A percentile compares a stretch with the other conserved stretches of the same genome.
Evolutionary conservation across 1,139 yeast genomes (phyloP).

Genomic region (Nadsonia commutata): DNA sequence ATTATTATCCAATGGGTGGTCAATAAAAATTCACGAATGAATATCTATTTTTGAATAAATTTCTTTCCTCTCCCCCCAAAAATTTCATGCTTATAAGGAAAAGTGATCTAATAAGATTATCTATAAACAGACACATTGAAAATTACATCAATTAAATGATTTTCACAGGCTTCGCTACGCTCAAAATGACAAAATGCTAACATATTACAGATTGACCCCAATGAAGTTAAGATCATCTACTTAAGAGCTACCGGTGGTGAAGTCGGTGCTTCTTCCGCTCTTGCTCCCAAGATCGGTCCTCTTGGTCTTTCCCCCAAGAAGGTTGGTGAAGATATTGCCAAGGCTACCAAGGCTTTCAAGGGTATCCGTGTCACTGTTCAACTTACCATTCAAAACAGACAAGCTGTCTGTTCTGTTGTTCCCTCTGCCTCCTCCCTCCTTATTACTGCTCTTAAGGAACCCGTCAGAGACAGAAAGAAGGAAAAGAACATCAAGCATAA

Average conservation of each 20-base stretch:
- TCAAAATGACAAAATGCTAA: background rate
- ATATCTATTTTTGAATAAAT: no score
- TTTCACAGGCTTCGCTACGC: background rate
- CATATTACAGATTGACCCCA: slow-evolving; percentile 67
- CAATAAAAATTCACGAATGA: no score
- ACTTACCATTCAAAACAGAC: slow-evolving; percentile 99
- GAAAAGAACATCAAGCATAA: slow-evolving; percentile 99
- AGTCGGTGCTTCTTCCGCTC: slow-evolving; percentile 99
- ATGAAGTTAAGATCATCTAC: slow-evolving; percentile 96
- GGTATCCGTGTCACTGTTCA: slow-evolving; percentile 99
- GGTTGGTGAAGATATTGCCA: slow-evolving; percentile 99
- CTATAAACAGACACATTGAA: background rate
- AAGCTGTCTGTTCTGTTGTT: slow-evolving; percentile 96
- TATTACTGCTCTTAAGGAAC: slow-evolving; percentile 98
- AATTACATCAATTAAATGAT: slow-evolving; percentile 1
- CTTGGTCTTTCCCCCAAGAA: slow-evolving; percentile 99
- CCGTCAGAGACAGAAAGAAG: slow-evolving; percentile 99
- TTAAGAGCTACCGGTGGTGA: slow-evolving; percentile 99
- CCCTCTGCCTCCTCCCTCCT: slow-evolving; percentile 99
- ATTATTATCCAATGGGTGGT: no score
- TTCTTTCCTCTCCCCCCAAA: no score
- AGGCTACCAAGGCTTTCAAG: slow-evolving; percentile 98
- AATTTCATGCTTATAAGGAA: background rate
- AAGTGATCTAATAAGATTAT: background rate
- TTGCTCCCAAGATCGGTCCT: slow-evolving; percentile 99